Conservation (phyloP, 2,329 filamentous ascomycete genomes). For the Plectosphaerella sp. region DNA sequence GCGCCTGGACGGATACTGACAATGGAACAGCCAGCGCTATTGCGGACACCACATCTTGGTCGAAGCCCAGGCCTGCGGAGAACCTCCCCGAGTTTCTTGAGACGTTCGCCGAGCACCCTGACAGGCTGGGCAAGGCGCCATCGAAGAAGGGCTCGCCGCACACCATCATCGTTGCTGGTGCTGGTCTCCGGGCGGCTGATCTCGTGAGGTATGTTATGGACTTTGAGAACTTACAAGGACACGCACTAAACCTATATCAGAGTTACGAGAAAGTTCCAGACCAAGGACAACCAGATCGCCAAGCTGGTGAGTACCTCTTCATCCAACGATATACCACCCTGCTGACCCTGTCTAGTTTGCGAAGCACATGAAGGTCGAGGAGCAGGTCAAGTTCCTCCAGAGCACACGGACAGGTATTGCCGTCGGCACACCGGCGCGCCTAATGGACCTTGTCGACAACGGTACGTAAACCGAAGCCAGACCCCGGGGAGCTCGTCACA, state of each 20-base stretch:
- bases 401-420: conserved; percentile 72
- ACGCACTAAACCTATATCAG: conserved; percentile 29
- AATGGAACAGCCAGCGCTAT: conserved; percentile 61
- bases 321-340: conserved; percentile 1
- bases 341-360: conserved; percentile 58
- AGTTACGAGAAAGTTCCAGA: conserved; percentile 72
- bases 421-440: conserved; percentile 80
- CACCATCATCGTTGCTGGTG: conserved; percentile 81
- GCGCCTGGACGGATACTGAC: not conserved
- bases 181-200: conserved; percentile 82
- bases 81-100: conserved; percentile 79
- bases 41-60: conserved; percentile 73
- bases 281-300: conserved; percentile 71
- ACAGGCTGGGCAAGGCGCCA: conserved; percentile 58
- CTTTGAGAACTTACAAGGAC: not conserved
- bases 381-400: conserved; percentile 74
- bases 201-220: conserved; percentile 59
- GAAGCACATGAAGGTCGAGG: conserved; percentile 94
- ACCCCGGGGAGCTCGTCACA: not conserved
- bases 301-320: conserved; percentile 57
- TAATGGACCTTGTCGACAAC: conserved; percentile 78
- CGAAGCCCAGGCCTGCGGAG: conserved; percentile 60
- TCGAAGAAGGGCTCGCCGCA: conserved; percentile 72
- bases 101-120: conserved; percentile 51
- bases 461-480: conserved; percentile 43